Conservation (phyloP, 2,329 filamentous ascomycete species). For the Aspergillus puulaauensis region DNA sequence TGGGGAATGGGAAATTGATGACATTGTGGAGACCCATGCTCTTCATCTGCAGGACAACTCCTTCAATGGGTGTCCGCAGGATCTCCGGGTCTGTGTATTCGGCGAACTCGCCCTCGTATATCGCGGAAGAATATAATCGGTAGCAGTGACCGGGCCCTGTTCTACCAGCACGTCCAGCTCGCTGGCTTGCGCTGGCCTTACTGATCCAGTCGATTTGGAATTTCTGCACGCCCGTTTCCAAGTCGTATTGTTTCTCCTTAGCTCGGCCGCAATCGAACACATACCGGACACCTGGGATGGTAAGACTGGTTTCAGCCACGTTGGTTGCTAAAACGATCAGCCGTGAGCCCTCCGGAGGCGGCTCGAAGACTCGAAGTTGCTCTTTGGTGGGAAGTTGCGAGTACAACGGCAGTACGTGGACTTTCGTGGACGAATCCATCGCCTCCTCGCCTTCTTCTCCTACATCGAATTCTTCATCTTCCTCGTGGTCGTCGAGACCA, state of each 20-base stretch:
- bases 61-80: constrained; percentile 86
- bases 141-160: constrained; percentile 97
- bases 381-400: constrained; percentile 88
- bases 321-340: constrained; percentile 92
- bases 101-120: constrained; percentile 83
- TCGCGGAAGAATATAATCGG: constrained; percentile 86
- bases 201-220: constrained; percentile 97
- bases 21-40: constrained; percentile 89
- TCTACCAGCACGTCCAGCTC: constrained; percentile 89
- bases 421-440: constrained; percentile 61
- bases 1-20: constrained; percentile 94
- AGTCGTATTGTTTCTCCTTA: constrained; percentile 88
- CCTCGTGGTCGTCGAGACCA: constrained; percentile 58
- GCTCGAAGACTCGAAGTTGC: constrained; percentile 86
- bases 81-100: constrained; percentile 88
- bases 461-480: constrained; percentile 68
- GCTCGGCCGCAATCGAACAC: constrained; percentile 93
- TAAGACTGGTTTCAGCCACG: constrained; percentile 94
- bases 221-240: constrained; percentile 86
- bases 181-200: constrained; percentile 90
- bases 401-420: constrained; percentile 91
- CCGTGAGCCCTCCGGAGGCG: constrained; percentile 76
- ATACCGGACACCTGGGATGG: constrained; percentile 91
- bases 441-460: constrained; percentile 51
- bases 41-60: constrained; percentile 89